phyloP scores from a whole-genome alignment of 2,329 filamentous ascomycete species.

The Thelonectria rubi region DNA sequence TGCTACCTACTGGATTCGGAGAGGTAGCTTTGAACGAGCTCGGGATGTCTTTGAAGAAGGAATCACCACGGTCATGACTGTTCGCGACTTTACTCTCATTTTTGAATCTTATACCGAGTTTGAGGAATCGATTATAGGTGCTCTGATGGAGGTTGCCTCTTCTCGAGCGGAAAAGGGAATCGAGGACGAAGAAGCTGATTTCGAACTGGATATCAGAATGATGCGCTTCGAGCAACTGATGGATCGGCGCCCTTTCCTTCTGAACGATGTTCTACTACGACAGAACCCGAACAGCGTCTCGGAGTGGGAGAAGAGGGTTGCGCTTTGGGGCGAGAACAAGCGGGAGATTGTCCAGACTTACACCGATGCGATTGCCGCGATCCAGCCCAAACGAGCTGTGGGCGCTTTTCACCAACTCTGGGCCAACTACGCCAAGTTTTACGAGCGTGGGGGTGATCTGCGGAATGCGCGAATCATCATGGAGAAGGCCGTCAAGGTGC shows the following conservation, averaged over 20 bases:
- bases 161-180: slow-evolving; percentile 80
- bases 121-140: slow-evolving; percentile 93
- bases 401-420: slow-evolving; percentile 95
- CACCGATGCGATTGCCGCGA: slow-evolving; percentile 90
- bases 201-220: slow-evolving; percentile 96
- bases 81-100: slow-evolving; percentile 94
- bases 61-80: slow-evolving; percentile 97
- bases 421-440: slow-evolving; percentile 97
- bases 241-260: slow-evolving; percentile 93
- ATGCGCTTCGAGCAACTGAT: slow-evolving; percentile 98
- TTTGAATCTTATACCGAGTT: slow-evolving; percentile 98
- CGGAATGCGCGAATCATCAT: slow-evolving; percentile 89
- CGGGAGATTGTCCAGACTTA: slow-evolving; percentile 93
- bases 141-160: slow-evolving; percentile 88
- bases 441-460: slow-evolving; percentile 87
- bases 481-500: slow-evolving; percentile 97
- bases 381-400: slow-evolving; percentile 92
- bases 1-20: slow-evolving; percentile 95
- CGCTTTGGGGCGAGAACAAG: slow-evolving; percentile 93
- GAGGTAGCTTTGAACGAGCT: slow-evolving; percentile 90
- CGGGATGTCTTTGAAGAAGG: slow-evolving; percentile 96
- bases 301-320: slow-evolving; percentile 98
- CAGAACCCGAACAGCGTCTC: slow-evolving; percentile 97
- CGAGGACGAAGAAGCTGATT: slow-evolving; percentile 84
- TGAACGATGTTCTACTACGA: slow-evolving; percentile 93